Base-by-base conservation (phyloP, 345 rosid genomes). In the Eucalyptus marginata region DNA sequence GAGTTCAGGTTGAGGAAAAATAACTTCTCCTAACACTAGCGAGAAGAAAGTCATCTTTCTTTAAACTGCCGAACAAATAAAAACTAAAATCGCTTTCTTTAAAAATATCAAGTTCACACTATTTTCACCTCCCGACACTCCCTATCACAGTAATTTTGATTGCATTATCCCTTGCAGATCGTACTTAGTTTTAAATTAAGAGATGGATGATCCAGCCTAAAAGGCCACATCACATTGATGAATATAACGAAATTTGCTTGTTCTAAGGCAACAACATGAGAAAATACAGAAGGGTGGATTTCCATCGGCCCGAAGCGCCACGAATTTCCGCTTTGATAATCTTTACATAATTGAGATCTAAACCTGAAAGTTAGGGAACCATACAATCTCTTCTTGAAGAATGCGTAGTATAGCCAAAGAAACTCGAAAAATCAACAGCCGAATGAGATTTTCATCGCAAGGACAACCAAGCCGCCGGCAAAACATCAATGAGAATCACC, bases 11-110 rank as follows among this genome's bases (percentile, higher is more conserved):
- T 1, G 1, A 22, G 12, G 6, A 8, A 24, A 56, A 56, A 56
- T 0, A 1, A 56, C 62, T 56, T 56, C 6, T 56, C 62, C 13
- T 3, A 0, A 24, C 62, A 56, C 27, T 22, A 10, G 29, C 62
- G 0, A 22, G 6, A 56, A 56, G 13, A 24, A 56, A 56, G 5
- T 56, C 62, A 56, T 13, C 24, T 24, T 24, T 56, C 12, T 24
- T 56, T 56, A 5, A 9, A 56, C 0, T 13, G 9, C 5, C 1
- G 1, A 24, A 0, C 27, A 56, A 20, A 56, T 56, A 24, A 24
- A 9, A 56, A 24, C 3, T 24, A 10, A 56, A 10, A 56, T 56
- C 13, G 6, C 11, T 56, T 56, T 22, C 6, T 6, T 56, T 24
- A 24, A 56, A 24, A 24, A 24, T 56, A 56, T 56, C 4, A 3